These are phyloP conservation scores for Cudoniella acicularis DNA, from an alignment of 495 filamentous ascomycete species.

Conservation along the genomic window DNA sequence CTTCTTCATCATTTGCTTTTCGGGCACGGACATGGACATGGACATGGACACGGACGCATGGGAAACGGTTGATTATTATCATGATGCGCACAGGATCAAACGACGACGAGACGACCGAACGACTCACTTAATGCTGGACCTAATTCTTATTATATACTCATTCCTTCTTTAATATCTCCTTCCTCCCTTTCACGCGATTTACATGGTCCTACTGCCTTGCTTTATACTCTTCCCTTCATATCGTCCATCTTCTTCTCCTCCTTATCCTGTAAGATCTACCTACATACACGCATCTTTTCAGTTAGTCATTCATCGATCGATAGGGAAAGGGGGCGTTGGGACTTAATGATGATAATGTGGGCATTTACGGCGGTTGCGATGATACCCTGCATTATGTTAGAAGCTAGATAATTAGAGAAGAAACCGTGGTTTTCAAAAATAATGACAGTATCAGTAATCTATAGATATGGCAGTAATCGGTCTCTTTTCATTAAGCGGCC, in stretches of 20 bases:
- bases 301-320: too few relatives aligned
- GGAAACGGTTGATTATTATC: too few relatives aligned
- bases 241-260: neutral
- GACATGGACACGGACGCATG: too few relatives aligned
- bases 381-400: slow-evolving; percentile 9
- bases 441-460: too few relatives aligned
- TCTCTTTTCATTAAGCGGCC: too few relatives aligned
- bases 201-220: neutral
- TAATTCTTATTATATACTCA: neutral
- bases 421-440: neutral
- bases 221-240: neutral
- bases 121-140: neutral
- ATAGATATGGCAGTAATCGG: too few relatives aligned
- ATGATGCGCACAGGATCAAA: too few relatives aligned
- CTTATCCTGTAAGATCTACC: too few relatives aligned
- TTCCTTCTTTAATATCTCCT: neutral
- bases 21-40: too few relatives aligned
- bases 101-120: neutral
- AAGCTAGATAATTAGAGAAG: neutral
- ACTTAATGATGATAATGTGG: neutral
- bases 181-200: neutral
- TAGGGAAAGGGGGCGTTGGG: neutral
- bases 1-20: too few relatives aligned
- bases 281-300: too few relatives aligned
- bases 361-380: slow-evolving; percentile 4